Conservation (phyloP, 257 asterid species). For the Cruciata laevipes region DNA sequence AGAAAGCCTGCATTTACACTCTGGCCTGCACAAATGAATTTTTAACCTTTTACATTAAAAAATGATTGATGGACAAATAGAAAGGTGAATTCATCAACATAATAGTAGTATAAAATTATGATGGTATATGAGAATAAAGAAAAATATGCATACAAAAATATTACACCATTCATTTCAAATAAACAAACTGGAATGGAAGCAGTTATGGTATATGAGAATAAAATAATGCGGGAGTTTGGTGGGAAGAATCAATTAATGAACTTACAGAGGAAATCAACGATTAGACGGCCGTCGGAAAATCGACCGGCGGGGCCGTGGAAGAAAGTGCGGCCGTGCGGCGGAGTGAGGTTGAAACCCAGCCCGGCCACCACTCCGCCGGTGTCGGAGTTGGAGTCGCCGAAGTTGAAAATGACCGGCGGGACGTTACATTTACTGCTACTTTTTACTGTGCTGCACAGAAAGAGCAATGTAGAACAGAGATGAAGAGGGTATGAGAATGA, state of each 20-base stretch:
- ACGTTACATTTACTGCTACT: conserved; percentile 25
- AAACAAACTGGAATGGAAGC: not conserved
- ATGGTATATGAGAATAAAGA: too few species aligned
- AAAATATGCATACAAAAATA: too few species aligned
- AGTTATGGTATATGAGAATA: not conserved
- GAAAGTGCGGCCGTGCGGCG: conserved; percentile 68
- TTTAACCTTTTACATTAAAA: too few species aligned
- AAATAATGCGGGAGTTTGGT: not conserved
- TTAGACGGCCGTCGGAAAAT: conserved; percentile 72
- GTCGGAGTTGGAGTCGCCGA: conserved; percentile 95
- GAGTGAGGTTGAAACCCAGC: conserved; percentile 42
- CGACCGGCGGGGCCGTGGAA: conserved; percentile 61
- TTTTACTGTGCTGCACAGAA: conserved; percentile 8
- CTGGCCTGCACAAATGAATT: conserved; percentile 44
- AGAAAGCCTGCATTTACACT: conserved; percentile 54
- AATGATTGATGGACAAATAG: too few species aligned
- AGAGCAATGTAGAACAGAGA: conserved; percentile 15
- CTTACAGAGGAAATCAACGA: conserved; percentile 77
- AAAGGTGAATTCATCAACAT: too few species aligned
- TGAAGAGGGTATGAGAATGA: not conserved
- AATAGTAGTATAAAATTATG: too few species aligned
- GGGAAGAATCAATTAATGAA: not conserved
- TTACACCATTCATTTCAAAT: too few species aligned
- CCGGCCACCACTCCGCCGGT: conserved; percentile 88
- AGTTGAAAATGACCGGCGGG: conserved; percentile 66